Conservation (phyloP, 441 rosid genomes). For the Gossypium gossypioides region DNA sequence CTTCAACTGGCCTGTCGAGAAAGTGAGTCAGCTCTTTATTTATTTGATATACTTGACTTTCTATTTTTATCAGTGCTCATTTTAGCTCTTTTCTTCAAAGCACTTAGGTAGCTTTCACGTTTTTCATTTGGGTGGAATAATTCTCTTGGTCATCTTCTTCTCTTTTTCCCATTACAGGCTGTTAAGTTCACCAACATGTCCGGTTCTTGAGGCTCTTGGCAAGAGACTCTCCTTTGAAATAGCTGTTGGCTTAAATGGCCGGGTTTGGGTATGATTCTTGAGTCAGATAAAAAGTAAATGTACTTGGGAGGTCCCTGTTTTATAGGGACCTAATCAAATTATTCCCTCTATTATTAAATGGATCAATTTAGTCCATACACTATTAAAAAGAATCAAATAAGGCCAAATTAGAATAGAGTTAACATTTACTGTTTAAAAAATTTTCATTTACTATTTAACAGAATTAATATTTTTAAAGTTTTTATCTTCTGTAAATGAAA, state of each 20-base stretch:
- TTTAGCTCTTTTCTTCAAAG: background rate
- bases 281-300: background rate
- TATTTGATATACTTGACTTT: background rate
- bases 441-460: too few relatives aligned
- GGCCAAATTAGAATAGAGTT: too few relatives aligned
- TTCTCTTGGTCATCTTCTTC: background rate
- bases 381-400: too few relatives aligned
- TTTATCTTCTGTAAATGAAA: too few relatives aligned
- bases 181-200: slow-evolving; percentile 71
- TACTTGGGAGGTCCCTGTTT: too few relatives aligned
- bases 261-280: slow-evolving; percentile 58
- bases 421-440: too few relatives aligned
- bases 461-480: too few relatives aligned
- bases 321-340: too few relatives aligned
- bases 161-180: slow-evolving; percentile 37
- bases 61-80: background rate
- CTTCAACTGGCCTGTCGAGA: slow-evolving; percentile 75
- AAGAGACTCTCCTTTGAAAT: slow-evolving; percentile 75
- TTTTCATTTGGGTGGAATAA: background rate
- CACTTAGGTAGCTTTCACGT: background rate
- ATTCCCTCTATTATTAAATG: too few relatives aligned
- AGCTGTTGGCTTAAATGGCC: slow-evolving; percentile 76
- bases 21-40: slow-evolving; percentile 35
- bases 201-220: slow-evolving; percentile 79
- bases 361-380: too few relatives aligned